Base-by-base conservation (phyloP, 495 filamentous ascomycete genomes). In the Tuber melanosporum region DNA sequence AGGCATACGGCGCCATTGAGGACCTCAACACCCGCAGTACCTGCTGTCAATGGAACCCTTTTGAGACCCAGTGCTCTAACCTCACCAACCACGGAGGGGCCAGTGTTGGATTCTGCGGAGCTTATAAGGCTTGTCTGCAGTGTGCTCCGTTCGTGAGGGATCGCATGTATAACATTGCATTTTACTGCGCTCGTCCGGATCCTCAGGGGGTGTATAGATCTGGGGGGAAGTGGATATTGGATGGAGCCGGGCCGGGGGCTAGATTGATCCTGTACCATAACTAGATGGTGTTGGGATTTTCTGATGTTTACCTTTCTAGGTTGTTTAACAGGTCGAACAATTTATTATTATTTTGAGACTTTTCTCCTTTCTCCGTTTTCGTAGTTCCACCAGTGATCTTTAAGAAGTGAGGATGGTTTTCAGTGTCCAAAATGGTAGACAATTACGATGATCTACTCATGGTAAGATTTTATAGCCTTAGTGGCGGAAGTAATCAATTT, bases 221-320 rank as follows among this genome's bases (percentile, higher is more conserved):
- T 62, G 52, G 52, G 12, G 52, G 52, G 52, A 62, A 32, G 52
- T 62, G 52, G 52, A 62, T 62, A n/a, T 62, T 62, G 52, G 52
- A 62, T 62, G 52, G n/a, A 26, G 52, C 52, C 14, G 52, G 52
- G 3, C 52, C 52, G 0, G 52, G 52, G 52, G 52, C 52, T 62
- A 62, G 52, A 62, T 62, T 62, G 52, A 26, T 62, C 22, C 3
- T 62, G 52, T 62, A 62, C 9, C 52, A 62, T 62, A 62, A 26
- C n/a, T 62, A 62, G 52, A 62, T 26, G 22, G 52, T 3, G n/a
- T 62, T n/a, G 52, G 10, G 52, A 14, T 62, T 32, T 26, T 9
- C 3, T n/a, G 10, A 3, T 26, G n/a, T 26, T 3, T 19, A 19
- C 2, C 45, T 47, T 47, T 15, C 15, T 10, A 14, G 15, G 4